Conservation (phyloP, 2,329 filamentous ascomycete genomes). For the Aspergillus sergii region DNA sequence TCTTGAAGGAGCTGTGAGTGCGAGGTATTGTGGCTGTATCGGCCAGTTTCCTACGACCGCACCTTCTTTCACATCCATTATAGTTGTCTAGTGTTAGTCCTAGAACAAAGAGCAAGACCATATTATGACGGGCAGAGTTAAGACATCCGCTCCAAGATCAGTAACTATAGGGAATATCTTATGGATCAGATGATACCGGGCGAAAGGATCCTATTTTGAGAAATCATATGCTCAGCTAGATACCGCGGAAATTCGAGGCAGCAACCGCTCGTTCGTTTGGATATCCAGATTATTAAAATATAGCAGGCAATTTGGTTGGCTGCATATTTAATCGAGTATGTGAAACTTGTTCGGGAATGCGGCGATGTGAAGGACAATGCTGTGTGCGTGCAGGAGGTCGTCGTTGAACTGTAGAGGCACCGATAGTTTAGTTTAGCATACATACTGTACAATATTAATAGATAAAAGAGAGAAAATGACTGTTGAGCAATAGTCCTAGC, state of each 20-base stretch:
- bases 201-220: background rate
- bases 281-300: background rate
- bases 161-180: background rate
- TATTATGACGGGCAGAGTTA: background rate
- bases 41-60: background rate
- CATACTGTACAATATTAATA: background rate
- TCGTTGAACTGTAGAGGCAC: background rate
- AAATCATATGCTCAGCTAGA: background rate
- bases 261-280: background rate
- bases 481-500: background rate
- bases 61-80: background rate
- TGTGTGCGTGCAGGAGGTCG: too few relatives aligned
- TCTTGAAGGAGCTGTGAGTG: background rate
- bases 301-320: rapidly evolving
- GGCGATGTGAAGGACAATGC: too few relatives aligned
- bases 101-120: rapidly evolving
- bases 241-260: background rate
- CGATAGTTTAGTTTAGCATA: background rate
- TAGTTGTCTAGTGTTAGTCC: background rate
- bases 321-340: too few relatives aligned
- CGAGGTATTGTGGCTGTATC: background rate
- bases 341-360: too few relatives aligned
- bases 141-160: background rate
- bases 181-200: background rate
- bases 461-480: background rate